A percentile compares a stretch with the other conserved stretches of the same genome.
These are phyloP conservation scores for Rosa chinensis DNA, from an alignment of 306 rosid genomes.

Conservation along the genomic window DNA sequence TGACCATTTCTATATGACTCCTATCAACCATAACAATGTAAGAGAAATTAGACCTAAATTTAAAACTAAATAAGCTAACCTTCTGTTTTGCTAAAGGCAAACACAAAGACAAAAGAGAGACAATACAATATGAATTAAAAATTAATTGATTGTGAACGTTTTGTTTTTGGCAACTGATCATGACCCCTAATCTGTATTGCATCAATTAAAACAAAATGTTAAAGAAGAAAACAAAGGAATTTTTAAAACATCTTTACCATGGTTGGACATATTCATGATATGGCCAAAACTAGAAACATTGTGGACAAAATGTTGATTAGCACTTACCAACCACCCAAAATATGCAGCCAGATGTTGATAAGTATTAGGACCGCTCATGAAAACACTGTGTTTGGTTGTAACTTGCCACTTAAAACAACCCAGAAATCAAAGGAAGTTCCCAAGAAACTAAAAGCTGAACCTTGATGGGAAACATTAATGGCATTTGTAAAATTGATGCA, in stretches of 20 bases:
- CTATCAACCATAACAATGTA: slow-evolving; percentile 8
- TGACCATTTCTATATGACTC: slow-evolving; percentile 63
- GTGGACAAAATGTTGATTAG: neutral
- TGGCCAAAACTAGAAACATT: neutral
- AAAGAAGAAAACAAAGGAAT: neutral
- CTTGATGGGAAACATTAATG: neutral
- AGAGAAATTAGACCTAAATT: neutral
- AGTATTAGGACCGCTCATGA: neutral
- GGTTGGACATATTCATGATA: neutral
- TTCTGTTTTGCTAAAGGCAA: neutral
- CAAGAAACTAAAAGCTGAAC: neutral
- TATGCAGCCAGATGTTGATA: neutral
- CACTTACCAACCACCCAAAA: neutral
- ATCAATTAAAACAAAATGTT: neutral
- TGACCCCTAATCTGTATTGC: neutral
- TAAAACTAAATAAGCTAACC: too few species aligned
- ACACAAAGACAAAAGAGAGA: neutral
- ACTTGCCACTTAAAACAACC: neutral
- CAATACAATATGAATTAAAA: neutral
- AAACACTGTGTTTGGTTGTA: neutral
- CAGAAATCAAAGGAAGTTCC: neutral
- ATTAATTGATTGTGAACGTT: neutral
- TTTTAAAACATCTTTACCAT: neutral
- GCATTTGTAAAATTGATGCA: neutral
- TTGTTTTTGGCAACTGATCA: neutral